phyloP scores from a whole-genome alignment of 306 rosid species.

The Prunus mongolica region DNA sequence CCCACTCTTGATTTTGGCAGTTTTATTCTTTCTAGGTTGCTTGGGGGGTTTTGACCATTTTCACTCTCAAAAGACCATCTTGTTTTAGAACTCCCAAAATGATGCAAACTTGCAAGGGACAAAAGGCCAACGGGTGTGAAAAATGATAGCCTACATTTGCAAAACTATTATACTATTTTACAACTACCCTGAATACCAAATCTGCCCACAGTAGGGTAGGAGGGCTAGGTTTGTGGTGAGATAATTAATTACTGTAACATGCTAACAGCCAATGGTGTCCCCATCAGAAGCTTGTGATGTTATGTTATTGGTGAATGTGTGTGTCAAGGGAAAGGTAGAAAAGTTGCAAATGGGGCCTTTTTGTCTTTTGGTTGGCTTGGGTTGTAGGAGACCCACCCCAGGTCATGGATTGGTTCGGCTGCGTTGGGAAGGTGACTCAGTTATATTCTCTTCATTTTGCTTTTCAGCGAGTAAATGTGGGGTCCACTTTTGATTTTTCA shows the following conservation, averaged over 20 bases:
- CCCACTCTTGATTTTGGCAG: not conserved
- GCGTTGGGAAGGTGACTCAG: conserved; percentile 18
- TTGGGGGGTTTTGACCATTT: conserved; percentile 6
- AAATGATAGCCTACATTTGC: not conserved
- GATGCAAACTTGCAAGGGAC: not conserved
- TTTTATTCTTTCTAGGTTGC: not conserved
- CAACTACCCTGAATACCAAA: not conserved
- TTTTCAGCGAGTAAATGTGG: conserved; percentile 43
- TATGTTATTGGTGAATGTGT: conserved; percentile 9
- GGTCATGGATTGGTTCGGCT: conserved; percentile 19
- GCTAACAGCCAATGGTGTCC: not conserved
- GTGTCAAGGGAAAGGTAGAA: not conserved
- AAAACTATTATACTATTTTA: not conserved
- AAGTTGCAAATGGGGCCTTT: conserved; percentile 13
- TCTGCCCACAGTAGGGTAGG: not conserved
- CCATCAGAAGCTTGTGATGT: not conserved
- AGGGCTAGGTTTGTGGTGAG: not conserved
- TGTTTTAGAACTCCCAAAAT: not conserved
- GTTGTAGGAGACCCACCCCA: not conserved
- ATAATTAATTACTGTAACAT: not conserved
- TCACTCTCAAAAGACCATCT: not conserved
- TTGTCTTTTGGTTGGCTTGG: not conserved
- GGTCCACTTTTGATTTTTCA: conserved; percentile 6
- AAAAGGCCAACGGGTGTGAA: not conserved
- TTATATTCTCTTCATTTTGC: conserved; percentile 39